Percentiles rank a stretch among this genome's conserved stretches.
phyloP scores from a whole-genome alignment of 2,329 filamentous ascomycete genomes.

The Knoxdaviesia capensis region DNA sequence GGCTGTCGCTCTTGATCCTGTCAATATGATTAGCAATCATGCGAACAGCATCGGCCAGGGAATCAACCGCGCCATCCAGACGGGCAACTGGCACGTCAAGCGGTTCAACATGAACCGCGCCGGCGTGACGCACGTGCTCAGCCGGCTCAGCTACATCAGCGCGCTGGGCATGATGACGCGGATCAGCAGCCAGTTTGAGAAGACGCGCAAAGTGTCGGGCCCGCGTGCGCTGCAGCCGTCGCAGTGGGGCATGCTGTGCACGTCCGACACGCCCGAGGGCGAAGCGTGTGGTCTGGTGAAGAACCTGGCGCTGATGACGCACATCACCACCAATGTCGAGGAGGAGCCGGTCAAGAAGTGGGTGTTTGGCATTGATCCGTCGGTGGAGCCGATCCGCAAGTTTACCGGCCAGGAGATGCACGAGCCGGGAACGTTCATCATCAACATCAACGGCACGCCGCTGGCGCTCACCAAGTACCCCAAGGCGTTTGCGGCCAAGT shows the following conservation, averaged over 20 bases:
- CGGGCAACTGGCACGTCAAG: slow-evolving; percentile 94
- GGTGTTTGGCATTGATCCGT: slow-evolving; percentile 70
- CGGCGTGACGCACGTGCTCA: slow-evolving; percentile 89
- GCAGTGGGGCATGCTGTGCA: slow-evolving; percentile 95
- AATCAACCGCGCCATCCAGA: slow-evolving; percentile 90
- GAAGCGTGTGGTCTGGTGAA: slow-evolving; percentile 96
- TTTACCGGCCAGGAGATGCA: slow-evolving; percentile 71
- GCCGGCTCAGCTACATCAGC: slow-evolving; percentile 86
- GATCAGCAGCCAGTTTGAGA: slow-evolving; percentile 96
- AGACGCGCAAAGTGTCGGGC: slow-evolving; percentile 90
- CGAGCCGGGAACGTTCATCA: slow-evolving; percentile 61
- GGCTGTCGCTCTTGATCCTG: slow-evolving; percentile 72
- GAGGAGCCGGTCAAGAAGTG: slow-evolving; percentile 76
- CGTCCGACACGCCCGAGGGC: slow-evolving; percentile 93
- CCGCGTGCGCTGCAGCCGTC: slow-evolving; percentile 91
- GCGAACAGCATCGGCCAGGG: slow-evolving; percentile 77
- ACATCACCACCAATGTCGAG: slow-evolving; percentile 92
- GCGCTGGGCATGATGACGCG: slow-evolving; percentile 99
- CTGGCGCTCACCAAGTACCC: slow-evolving; percentile 73
- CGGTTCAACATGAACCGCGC: slow-evolving; percentile 98
- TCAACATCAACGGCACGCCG: slow-evolving; percentile 90
- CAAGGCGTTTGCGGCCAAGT: slow-evolving; percentile 67
- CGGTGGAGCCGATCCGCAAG: slow-evolving; percentile 55
- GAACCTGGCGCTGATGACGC: slow-evolving; percentile 95
- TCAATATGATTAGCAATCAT: slow-evolving; percentile 64